Evolutionary conservation across 2,329 filamentous ascomycete genomes (phyloP), one percentile per base, ranked within the genome.

Genomic region (Tothia fuscella): DNA sequence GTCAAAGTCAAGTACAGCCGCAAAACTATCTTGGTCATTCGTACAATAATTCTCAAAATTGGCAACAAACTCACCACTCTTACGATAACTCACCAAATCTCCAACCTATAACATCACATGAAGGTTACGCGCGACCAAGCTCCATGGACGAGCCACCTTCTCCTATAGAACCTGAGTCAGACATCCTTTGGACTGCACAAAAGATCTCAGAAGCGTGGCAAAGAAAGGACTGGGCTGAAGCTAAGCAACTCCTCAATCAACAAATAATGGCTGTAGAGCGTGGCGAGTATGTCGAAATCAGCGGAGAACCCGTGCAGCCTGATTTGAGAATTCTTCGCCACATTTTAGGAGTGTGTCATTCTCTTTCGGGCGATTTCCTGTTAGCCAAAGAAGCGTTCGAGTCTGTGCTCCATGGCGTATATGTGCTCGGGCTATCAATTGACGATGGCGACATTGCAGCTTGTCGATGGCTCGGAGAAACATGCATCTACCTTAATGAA

Each of bases 391-490:
- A 38, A 12, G 45, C 48, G 22, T 59, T 59, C 34, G 51, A 56
- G 31, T 50, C 47, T 17, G 51, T 53, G 2, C 51, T 56, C 24
- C 50, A 51, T 16, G 49, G 49, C 3, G 47, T 50, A 5, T 54
- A 54, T 36, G 38, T 53, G 13, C 43, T 44, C 19, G 45, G 48
- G 9, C 37, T 31, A 10, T 47, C 48, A 12, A 39, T 57, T 2
- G 56, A 57, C 28, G 54, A 57, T 29, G 56, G 54, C 3, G 55
- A 57, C 36, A 55, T 58, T 25, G 54, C 56, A 10, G 54, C 56
- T 17, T 52, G 54, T 14, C 50, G 53, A 12, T 58, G 56, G 55
- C 48, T 59, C 9, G 56, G 56, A 6, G 56, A 59, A 39, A 48
- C 50, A 12, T 58, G 56, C 38, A 43, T 59, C 3, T 51, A 56